phyloP scores from a whole-genome alignment of 2,329 filamentous ascomycete species.

The Chaetomiaceae sp. region DNA sequence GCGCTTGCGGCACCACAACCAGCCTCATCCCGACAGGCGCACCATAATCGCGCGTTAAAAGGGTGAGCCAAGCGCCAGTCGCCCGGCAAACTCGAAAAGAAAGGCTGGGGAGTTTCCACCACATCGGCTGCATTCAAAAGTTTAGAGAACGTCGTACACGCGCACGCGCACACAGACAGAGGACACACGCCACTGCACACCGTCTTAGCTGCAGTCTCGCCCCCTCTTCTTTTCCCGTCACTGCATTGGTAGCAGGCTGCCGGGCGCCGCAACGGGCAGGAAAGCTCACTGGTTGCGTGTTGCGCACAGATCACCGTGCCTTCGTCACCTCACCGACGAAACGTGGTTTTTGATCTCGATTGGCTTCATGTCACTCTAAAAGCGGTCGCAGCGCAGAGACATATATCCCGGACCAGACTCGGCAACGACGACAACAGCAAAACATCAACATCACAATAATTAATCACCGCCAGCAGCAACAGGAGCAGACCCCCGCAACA shows the following conservation, averaged over 20 bases:
- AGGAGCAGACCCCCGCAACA: not conserved
- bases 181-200: no score
- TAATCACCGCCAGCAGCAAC: not conserved
- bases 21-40: conserved; percentile 32
- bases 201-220: no score
- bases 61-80: conserved; percentile 34
- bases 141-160: conserved; percentile 4
- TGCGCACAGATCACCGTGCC: conserved; percentile 22
- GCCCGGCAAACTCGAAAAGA: conserved; percentile 14
- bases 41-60: conserved; percentile 45
- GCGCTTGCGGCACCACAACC: conserved; percentile 13
- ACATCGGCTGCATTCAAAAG: conserved; percentile 9
- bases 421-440: no score
- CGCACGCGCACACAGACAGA: no score
- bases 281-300: conserved; percentile 1
- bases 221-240: not conserved
- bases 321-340: conserved; percentile 5
- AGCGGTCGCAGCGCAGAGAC: conserved; percentile 24
- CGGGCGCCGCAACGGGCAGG: conserved; percentile 1
- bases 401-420: no score
- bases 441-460: not conserved
- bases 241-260: conserved; percentile 15
- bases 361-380: conserved; percentile 26
- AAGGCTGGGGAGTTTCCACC: conserved; percentile 7
- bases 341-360: conserved; percentile 7